Base-by-base conservation (phyloP, 192 early-diverging fungal species). In the Mortierella hygrophila region DNA sequence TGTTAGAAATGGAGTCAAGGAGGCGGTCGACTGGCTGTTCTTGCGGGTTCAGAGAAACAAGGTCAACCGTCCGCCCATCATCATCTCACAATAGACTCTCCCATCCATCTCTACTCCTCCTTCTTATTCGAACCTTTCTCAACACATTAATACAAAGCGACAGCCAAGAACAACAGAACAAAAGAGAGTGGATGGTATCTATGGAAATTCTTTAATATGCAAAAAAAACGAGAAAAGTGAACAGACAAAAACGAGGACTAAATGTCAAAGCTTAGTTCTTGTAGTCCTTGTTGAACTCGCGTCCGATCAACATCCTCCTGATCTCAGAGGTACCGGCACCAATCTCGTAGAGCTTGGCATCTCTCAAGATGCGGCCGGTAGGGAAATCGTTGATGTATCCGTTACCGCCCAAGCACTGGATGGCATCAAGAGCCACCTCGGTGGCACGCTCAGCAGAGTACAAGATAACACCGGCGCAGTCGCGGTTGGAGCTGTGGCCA, bases 271-370 rank as follows among this genome's bases (percentile, higher is more conserved):
- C 37, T 70, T 81, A 76, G 54, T 88, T 74, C 78, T 82, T 88
- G 78, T 68, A 94, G 71, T 93, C 89, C 88, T 95, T 94, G 88
- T 95, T 95, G 82, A 95, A 92, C 86, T 93, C 93, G 40, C 94
- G 89, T 47, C 95, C 97, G 88, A 98, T 99, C 75, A 99, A 89
- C 95, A 97, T 96, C 10, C 97, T 91, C 69, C 97, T 92, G 87
- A 97, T 97, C 91, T 99, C 97, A 81, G 94, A 96, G 35, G 97
- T 99, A 41, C 97, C 97, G 23, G 97, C 97, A 68, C 97, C 97
- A 89, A 98, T 98, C 89, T 98, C 97, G 83, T 99, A 99, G 26
- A 99, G 91, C 90, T 98, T 98, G 23, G 96, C 97, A 82, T 99
- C 98, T 44, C 98, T 92, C 68, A 99, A 85, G 74, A 99, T 91